phyloP scores from a whole-genome alignment of 2,329 filamentous ascomycete genomes.

The Dactylellina drechsleri region DNA sequence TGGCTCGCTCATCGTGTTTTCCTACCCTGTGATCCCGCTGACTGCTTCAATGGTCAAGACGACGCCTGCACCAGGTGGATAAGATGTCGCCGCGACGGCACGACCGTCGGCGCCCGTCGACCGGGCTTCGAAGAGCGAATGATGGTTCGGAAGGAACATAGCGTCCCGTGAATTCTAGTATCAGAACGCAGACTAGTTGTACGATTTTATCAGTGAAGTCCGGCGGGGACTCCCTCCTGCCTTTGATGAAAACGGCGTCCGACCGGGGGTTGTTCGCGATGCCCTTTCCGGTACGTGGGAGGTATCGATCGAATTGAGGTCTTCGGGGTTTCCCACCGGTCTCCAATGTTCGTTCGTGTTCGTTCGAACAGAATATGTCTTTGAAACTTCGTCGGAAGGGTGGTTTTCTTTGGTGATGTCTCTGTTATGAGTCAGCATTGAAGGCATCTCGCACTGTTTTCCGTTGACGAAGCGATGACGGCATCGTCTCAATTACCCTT shows the following conservation, averaged over 20 bases:
- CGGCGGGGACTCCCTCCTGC: too few relatives aligned
- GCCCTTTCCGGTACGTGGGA: not conserved
- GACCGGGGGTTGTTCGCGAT: constrained; percentile 19
- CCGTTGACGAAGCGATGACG: constrained; percentile 3
- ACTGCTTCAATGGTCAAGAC: constrained; percentile 41
- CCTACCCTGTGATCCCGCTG: constrained; percentile 54
- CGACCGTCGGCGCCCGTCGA: not conserved
- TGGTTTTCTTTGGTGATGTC: not conserved
- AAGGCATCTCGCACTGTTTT: not conserved
- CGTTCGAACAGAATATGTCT: too few relatives aligned
- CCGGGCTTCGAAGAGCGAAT: not conserved
- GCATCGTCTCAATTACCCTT: not conserved
- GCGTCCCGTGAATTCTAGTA: not conserved
- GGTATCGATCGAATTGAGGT: too few relatives aligned
- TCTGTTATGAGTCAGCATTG: not conserved
- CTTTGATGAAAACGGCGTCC: not conserved
- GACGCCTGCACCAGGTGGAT: constrained; percentile 34
- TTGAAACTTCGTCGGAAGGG: too few relatives aligned
- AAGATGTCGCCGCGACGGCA: constrained; percentile 12
- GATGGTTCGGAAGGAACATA: constrained; percentile 15
- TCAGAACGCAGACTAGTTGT: not conserved
- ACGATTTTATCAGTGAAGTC: too few relatives aligned
- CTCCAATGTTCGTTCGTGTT: too few relatives aligned
- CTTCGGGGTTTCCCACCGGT: too few relatives aligned
- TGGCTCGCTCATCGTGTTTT: constrained; percentile 14